Conservation (phyloP, 768 basidiomycete species). For the Serendipita sp. region DNA sequence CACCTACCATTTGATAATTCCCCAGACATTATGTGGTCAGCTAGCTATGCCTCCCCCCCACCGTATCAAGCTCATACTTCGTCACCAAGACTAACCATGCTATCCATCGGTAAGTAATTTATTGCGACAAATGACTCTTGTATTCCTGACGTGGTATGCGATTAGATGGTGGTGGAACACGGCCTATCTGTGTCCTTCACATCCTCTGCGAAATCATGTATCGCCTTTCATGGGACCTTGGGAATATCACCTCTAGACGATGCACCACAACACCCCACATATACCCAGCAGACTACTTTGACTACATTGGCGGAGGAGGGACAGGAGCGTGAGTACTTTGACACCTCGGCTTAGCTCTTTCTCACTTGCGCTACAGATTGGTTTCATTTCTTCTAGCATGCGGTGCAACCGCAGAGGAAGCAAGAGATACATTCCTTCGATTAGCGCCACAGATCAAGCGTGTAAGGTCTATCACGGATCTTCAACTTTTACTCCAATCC, state of each 20-base stretch:
- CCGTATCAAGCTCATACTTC: background rate
- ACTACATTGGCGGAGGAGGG: background rate
- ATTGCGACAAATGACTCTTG: background rate
- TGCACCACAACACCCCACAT: background rate
- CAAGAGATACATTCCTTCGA: background rate
- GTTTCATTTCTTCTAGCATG: background rate
- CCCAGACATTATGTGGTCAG: background rate
- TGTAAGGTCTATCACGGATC: background rate
- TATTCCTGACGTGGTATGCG: background rate
- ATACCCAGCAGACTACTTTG: background rate
- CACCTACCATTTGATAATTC: background rate
- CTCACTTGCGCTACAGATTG: background rate
- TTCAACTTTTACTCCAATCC: background rate
- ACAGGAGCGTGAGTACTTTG: background rate
- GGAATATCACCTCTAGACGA: background rate
- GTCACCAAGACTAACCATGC: background rate
- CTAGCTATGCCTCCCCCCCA: background rate
- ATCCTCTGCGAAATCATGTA: constrained; percentile 3
- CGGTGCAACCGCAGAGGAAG: background rate
- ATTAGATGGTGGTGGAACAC: constrained; percentile 4
- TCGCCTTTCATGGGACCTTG: background rate
- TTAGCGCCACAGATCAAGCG: background rate
- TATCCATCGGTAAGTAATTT: background rate
- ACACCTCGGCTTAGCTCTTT: background rate
- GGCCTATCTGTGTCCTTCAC: background rate